Evolutionary conservation across 2,329 filamentous ascomycete genomes (phyloP).

Genomic region (Apiospora saccharicola): DNA sequence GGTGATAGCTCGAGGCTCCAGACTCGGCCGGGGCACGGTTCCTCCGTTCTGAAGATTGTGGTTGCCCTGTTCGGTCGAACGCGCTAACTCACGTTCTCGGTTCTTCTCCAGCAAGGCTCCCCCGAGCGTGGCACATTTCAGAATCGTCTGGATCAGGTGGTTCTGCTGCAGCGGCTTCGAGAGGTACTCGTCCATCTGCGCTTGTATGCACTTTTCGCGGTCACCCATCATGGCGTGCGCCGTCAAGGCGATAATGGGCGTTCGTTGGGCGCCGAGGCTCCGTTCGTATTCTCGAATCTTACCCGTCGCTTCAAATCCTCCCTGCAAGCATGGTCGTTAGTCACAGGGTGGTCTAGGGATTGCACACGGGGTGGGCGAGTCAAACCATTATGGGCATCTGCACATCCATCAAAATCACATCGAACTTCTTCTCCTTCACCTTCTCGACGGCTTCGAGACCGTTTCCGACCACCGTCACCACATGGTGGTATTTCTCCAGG

Average conservation of each 20-base stretch:
- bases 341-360: not conserved
- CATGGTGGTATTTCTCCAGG: constrained; percentile 93
- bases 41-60: constrained; percentile 47
- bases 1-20: constrained; percentile 71
- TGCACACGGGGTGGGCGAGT: constrained; percentile 30
- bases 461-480: constrained; percentile 92
- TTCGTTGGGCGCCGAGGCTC: constrained; percentile 79
- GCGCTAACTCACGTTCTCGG: constrained; percentile 64
- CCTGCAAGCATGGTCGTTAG: constrained; percentile 53
- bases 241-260: constrained; percentile 95
- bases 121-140: constrained; percentile 94
- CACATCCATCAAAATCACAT: constrained; percentile 98
- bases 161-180: constrained; percentile 97
- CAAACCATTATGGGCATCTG: constrained; percentile 99
- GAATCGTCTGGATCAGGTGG: constrained; percentile 95
- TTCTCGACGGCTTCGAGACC: constrained; percentile 91
- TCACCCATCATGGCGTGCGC: constrained; percentile 99
- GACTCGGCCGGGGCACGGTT: constrained; percentile 36
- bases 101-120: constrained; percentile 83
- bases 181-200: constrained; percentile 98
- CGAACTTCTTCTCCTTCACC: constrained; percentile 91
- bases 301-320: constrained; percentile 94
- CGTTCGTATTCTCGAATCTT: constrained; percentile 97
- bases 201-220: constrained; percentile 96
- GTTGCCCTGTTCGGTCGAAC: constrained; percentile 57